Evolutionary conservation across 2,329 filamentous ascomycete species (phyloP).

Genomic region (Colletotrichum trifolii): DNA sequence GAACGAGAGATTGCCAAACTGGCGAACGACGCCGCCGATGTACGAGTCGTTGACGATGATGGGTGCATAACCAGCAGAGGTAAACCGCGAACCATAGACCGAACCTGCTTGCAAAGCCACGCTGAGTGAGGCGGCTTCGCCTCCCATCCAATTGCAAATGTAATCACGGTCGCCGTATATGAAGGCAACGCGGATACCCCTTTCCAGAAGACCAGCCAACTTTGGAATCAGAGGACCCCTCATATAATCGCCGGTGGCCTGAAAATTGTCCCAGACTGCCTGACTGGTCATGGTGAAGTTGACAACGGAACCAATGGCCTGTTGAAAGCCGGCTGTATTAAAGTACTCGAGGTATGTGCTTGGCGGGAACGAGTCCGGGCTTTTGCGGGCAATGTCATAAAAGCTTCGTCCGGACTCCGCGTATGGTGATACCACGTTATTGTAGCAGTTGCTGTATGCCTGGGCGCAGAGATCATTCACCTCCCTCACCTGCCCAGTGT

Average conservation of each 20-base stretch:
- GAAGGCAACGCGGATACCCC: slow-evolving; percentile 75
- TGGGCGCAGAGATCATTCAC: slow-evolving; percentile 31
- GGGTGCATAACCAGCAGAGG: slow-evolving; percentile 75
- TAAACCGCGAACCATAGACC: slow-evolving; percentile 66
- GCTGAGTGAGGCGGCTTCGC: slow-evolving; percentile 75
- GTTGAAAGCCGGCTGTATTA: slow-evolving; percentile 65
- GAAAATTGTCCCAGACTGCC: slow-evolving; percentile 59
- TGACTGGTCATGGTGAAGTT: slow-evolving; percentile 66
- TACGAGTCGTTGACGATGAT: slow-evolving; percentile 76
- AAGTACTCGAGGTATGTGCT: slow-evolving; percentile 72
- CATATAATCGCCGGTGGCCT: slow-evolving; percentile 68
- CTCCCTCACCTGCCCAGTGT: slow-evolving; percentile 21
- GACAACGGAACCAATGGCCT: slow-evolving; percentile 67
- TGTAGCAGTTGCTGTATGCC: slow-evolving; percentile 53
- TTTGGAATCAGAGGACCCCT: slow-evolving; percentile 70
- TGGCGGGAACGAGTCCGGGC: slow-evolving; percentile 71
- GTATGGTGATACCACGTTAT: slow-evolving; percentile 68
- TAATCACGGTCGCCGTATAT: slow-evolving; percentile 76
- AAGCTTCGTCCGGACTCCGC: slow-evolving; percentile 64
- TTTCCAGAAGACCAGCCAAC: slow-evolving; percentile 69
- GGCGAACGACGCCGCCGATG: slow-evolving; percentile 78
- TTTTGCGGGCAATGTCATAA: slow-evolving; percentile 70
- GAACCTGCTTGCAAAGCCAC: slow-evolving; percentile 62
- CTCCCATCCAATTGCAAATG: slow-evolving; percentile 78
- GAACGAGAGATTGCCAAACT: slow-evolving; percentile 80